Percentiles rank a stretch among this genome's conserved stretches.
These are phyloP conservation scores for Phytophthora melonis DNA, from an alignment of 352 stramenopile species.

Conservation along the genomic window DNA sequence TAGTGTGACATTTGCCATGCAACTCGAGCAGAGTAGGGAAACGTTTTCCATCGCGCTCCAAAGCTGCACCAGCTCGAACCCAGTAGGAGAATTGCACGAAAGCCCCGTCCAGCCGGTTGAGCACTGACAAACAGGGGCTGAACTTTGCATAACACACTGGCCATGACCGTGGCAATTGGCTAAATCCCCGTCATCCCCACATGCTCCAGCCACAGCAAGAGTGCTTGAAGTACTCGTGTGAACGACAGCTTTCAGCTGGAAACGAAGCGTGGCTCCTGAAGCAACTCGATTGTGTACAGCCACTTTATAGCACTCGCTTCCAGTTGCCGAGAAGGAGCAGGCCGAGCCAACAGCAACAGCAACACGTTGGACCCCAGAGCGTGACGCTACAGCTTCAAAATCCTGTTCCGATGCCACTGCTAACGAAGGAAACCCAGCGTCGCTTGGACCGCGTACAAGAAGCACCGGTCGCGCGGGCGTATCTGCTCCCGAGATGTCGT, in stretches of 20 bases:
- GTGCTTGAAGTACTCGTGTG: constrained; percentile 29
- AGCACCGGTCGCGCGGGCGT: constrained; percentile 67
- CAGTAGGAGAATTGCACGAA: constrained; percentile 63
- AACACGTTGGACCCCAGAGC: constrained; percentile 44
- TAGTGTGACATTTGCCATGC: constrained; percentile 53
- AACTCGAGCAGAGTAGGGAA: constrained; percentile 64
- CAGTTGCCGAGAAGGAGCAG: constrained; percentile 47
- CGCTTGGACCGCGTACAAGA: constrained; percentile 57
- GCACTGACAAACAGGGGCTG: constrained; percentile 57
- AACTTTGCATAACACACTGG: constrained; percentile 49
- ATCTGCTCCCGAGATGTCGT: constrained; percentile 40
- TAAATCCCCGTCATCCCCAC: constrained; percentile 13
- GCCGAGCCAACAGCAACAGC: constrained; percentile 50
- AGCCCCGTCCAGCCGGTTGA: constrained; percentile 67
- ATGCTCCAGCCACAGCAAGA: constrained; percentile 6
- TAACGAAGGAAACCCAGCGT: constrained; percentile 66
- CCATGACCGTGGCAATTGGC: constrained; percentile 65
- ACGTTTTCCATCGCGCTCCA: constrained; percentile 66
- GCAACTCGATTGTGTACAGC: constrained; percentile 72
- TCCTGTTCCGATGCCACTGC: constrained; percentile 56
- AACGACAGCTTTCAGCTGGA: constrained; percentile 51
- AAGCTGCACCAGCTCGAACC: constrained; percentile 65
- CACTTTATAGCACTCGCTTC: constrained; percentile 76
- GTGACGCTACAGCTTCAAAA: constrained; percentile 47
- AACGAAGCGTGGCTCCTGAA: constrained; percentile 56